Evolutionary conservation across 441 rosid species (phyloP).

Genomic region (Gossypium schwendimanii): DNA sequence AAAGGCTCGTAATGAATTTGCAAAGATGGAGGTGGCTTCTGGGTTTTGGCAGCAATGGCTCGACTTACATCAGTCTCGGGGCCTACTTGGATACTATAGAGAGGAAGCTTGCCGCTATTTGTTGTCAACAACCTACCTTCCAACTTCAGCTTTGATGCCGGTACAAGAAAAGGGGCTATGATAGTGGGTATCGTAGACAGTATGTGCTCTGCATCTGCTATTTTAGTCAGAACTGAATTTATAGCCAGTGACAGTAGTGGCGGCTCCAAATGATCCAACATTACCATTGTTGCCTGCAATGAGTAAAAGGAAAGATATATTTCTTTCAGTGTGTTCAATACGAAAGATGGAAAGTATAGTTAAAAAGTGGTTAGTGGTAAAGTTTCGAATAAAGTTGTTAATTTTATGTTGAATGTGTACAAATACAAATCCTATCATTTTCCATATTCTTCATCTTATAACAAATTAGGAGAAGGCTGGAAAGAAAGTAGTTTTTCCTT

Average conservation of each 20-base stretch:
- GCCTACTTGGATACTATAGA: conserved; percentile 54
- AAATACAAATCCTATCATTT: background rate
- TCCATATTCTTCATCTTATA: background rate
- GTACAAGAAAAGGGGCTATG: conserved; percentile 48
- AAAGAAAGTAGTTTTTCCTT: background rate
- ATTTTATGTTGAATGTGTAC: background rate
- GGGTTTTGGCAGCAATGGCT: conserved; percentile 35
- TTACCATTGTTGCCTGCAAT: conserved; percentile 40
- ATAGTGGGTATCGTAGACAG: conserved; percentile 30
- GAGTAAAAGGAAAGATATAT: background rate
- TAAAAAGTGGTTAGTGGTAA: background rate
- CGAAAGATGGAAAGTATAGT: too few species aligned
- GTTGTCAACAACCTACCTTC: conserved; percentile 31
- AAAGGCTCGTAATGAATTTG: conserved; percentile 64
- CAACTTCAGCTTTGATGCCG: conserved; percentile 53
- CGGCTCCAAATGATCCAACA: conserved; percentile 45
- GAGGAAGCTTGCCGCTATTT: conserved; percentile 26
- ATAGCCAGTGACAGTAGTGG: conserved; percentile 53
- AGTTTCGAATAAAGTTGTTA: background rate
- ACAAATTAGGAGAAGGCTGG: background rate
- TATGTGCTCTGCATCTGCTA: conserved; percentile 23
- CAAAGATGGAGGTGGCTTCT: conserved; percentile 43
- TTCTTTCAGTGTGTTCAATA: background rate
- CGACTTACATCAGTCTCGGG: conserved; percentile 42
- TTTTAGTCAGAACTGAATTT: conserved; percentile 42